These are phyloP conservation scores for Aspergillus pseudoglaucus DNA, from an alignment of 2,329 filamentous ascomycete genomes.

Conservation along the genomic window DNA sequence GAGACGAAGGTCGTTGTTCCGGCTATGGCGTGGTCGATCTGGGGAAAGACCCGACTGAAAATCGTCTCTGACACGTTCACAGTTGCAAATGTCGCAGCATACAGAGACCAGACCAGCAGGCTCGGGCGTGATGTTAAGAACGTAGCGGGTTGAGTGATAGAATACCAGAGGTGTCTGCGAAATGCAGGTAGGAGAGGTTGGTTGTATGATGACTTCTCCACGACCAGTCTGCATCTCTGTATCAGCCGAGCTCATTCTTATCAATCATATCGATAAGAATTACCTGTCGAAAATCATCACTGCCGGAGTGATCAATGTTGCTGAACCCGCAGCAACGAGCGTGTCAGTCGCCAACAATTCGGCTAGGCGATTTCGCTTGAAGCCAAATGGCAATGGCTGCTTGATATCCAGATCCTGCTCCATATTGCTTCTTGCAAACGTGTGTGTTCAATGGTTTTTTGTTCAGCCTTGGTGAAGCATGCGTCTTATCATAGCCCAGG, in stretches of 20 bases:
- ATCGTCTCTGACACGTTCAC: constrained; percentile 77
- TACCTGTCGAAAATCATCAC: constrained; percentile 80
- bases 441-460: not conserved
- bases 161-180: constrained; percentile 27
- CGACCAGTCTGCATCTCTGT: constrained; percentile 30
- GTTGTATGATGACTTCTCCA: constrained; percentile 35
- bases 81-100: constrained; percentile 80
- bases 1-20: constrained; percentile 72
- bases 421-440: constrained; percentile 9
- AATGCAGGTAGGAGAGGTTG: constrained; percentile 28
- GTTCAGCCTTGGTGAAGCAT: not conserved
- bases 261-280: not conserved
- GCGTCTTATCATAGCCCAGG: not conserved
- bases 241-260: constrained; percentile 7
- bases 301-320: constrained; percentile 66
- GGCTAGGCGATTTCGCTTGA: constrained; percentile 29
- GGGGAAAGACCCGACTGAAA: constrained; percentile 51
- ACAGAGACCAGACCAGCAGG: constrained; percentile 49
- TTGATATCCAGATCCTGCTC: constrained; percentile 19
- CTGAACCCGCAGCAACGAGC: constrained; percentile 61
- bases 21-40: constrained; percentile 57
- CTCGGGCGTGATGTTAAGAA: constrained; percentile 37
- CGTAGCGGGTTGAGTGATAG: constrained; percentile 30
- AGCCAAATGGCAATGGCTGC: constrained; percentile 16
- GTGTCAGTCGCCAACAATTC: constrained; percentile 56